Evolutionary conservation across 2,329 filamentous ascomycete genomes (phyloP).

Genomic region (Nigrograna mackinnonii): DNA sequence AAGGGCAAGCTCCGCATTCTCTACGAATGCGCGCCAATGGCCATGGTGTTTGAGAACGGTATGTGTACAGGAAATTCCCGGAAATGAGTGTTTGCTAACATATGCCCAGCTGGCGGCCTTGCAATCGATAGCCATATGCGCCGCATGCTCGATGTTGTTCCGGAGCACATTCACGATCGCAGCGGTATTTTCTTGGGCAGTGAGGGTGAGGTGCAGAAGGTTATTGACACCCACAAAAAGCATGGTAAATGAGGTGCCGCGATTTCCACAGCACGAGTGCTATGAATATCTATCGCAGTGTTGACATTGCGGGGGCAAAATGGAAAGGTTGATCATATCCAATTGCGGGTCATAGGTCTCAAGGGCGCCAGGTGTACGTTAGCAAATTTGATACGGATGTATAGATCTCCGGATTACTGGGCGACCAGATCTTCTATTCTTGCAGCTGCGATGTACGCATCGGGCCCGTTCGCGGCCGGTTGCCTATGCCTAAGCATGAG

Average conservation of each 20-base stretch:
- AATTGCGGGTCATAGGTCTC: neutral
- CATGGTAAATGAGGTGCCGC: conserved; percentile 42
- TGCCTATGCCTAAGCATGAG: too few relatives aligned
- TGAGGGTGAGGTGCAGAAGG: conserved; percentile 93
- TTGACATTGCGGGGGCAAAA: neutral
- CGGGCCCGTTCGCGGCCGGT: too few relatives aligned
- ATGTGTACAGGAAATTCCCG: conserved; percentile 43
- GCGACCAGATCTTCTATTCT: conserved; percentile 8
- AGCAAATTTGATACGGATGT: conserved; percentile 11
- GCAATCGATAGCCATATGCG: conserved; percentile 90
- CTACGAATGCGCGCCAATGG: conserved; percentile 99
- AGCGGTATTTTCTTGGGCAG: conserved; percentile 97
- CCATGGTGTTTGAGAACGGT: conserved; percentile 98
- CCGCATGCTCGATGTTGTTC: conserved; percentile 85
- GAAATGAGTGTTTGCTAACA: conserved; percentile 14
- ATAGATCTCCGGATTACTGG: conserved; percentile 10
- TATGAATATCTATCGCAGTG: conserved; percentile 1
- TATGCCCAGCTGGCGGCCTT: conserved; percentile 75
- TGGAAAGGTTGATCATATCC: conserved; percentile 7
- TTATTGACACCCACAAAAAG: conserved; percentile 79
- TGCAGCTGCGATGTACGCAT: neutral
- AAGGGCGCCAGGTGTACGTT: conserved; percentile 11
- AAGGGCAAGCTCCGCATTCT: conserved; percentile 97
- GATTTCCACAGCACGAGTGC: too few relatives aligned
- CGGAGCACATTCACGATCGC: conserved; percentile 91